Base-by-base conservation (phyloP, 2,329 filamentous ascomycete species). In the Scytalidium lignicola region DNA sequence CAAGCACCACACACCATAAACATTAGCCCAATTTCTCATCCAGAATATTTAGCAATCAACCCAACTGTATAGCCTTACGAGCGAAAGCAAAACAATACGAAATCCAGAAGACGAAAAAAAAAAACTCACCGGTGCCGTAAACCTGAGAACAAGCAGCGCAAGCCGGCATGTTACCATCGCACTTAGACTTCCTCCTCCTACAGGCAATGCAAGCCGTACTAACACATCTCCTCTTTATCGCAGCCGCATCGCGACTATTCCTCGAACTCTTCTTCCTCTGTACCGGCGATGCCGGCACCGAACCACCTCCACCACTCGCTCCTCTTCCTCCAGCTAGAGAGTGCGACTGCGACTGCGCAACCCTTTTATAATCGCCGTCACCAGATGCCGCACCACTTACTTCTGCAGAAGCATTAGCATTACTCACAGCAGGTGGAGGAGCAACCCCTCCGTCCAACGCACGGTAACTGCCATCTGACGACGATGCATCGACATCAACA, bases 61-160 rank as follows among this genome's bases (percentile, higher is more conserved):
- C n/a, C n/a, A n/a, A n/a, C n/a, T n/a, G n/a, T n/a, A 26, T 10
- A 26, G 23, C 23, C 23, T 26, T 26, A 10, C 23, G 23, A 26
- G 21, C 6, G 43, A 9, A 13, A 28, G 20, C 41, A 20, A 21
- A 43, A 15, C 7, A 5, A 7, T n/a, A 22, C 17, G 22, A 20
- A 21, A 21, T n/a, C n/a, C n/a, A 37, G 17, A 18, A 19, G 15
- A 15, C 6, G 20, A 19, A 44, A 40, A 20, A 45, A 44, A 20
- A 41, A 32, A 43, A 51, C 58, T 59, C 46, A 64, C 63, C 63
- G 52, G 88, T 93, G 53, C 83, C 81, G 65, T 99, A 97, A 48
- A 97, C 92, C 58, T 90, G 95, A 54, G 88, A 83, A 69, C 93
- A 99, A n/a, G 93, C 92, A 7, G 92, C 92, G 65, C 93, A 97